Evolutionary conservation across 306 rosid species (phyloP), one percentile per base, ranked within the genome.

Genomic region (Lithocarpus polystachyus): DNA sequence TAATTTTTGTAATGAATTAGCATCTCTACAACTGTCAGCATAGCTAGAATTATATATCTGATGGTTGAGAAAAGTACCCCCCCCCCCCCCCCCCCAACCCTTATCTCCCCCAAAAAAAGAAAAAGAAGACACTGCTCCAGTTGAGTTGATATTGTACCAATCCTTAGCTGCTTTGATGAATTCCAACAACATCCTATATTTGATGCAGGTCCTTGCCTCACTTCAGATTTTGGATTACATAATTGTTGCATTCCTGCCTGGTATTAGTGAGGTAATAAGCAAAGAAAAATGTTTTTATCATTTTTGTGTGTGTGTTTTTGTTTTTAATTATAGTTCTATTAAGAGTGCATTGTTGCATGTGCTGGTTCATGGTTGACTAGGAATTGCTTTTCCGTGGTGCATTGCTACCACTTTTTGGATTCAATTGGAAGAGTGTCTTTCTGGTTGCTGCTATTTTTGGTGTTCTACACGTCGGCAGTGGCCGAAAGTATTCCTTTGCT

Each of bases 311-410:
- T 62, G 5, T 40, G 20, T 73, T 61, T 79, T 75, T 40, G 35
- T 54, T 67, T 20, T n/a, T 68, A 73, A 62, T 55, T 81, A 56
- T 53, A 51, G 51, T 48, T 77, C 69, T 56, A 76, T 43, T 40
- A 48, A 78, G 53, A 23, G 28, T 70, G 35, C 31, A 54, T 72
- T 13, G 22, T 74, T 71, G 60, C 75, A 23, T 72, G 71, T 74
- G 6, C 61, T 48, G 56, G 69, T 72, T 80, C 61, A 19, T 48
- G 56, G 69, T 72, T 79, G 61, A 19, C 22, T 87, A 92, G 99
- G 99, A 93, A 77, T 85, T 95, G 68, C 97, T 95, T 79, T 95
- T 95, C 76, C 97, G 97, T 20, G 99, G 99, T 51, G 93, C 96
- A 0, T 81, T 95, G 73, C 73, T 92, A 33, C 99, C 99, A 51